phyloP scores from a whole-genome alignment of 257 asterid species.

The Linderniella brevidens region DNA sequence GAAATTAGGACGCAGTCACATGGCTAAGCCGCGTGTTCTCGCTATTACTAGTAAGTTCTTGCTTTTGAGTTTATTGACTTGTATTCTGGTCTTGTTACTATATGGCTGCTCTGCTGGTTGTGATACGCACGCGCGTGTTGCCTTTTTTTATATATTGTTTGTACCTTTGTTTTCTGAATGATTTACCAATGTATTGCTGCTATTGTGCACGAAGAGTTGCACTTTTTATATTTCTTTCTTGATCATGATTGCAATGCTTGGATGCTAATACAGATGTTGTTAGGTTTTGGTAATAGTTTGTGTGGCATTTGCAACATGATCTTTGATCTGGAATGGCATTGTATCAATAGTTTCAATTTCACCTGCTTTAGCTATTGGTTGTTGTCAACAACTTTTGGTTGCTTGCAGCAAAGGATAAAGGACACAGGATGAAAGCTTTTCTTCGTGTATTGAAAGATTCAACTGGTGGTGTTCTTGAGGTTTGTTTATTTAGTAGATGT shows the following conservation, averaged over 20 bases:
- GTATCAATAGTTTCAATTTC: neutral
- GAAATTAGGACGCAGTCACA: constrained; percentile 79
- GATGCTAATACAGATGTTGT: too few relatives aligned
- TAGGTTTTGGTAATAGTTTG: too few relatives aligned
- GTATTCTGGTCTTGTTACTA: neutral
- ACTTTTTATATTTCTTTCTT: too few relatives aligned
- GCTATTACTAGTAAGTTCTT: constrained; percentile 58
- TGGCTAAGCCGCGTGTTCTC: constrained; percentile 99
- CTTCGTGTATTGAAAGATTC: constrained; percentile 91
- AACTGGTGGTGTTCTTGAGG: constrained; percentile 92
- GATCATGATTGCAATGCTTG: too few relatives aligned
- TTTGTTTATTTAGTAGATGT: constrained; percentile 9
- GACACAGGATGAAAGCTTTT: constrained; percentile 57
- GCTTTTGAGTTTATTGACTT: neutral
- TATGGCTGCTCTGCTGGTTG: neutral
- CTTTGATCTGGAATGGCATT: neutral
- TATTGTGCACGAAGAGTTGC: too few relatives aligned
- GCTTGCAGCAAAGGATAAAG: constrained; percentile 66
- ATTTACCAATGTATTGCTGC: too few relatives aligned
- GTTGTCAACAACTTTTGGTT: constrained; percentile 5
- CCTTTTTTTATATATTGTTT: too few relatives aligned
- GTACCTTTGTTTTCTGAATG: too few relatives aligned
- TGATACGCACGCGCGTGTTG: neutral
- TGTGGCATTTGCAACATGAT: too few relatives aligned
- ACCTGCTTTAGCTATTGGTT: neutral